phyloP scores from a whole-genome alignment of 192 early-diverging fungal genomes.

The Coemansia sp. region DNA sequence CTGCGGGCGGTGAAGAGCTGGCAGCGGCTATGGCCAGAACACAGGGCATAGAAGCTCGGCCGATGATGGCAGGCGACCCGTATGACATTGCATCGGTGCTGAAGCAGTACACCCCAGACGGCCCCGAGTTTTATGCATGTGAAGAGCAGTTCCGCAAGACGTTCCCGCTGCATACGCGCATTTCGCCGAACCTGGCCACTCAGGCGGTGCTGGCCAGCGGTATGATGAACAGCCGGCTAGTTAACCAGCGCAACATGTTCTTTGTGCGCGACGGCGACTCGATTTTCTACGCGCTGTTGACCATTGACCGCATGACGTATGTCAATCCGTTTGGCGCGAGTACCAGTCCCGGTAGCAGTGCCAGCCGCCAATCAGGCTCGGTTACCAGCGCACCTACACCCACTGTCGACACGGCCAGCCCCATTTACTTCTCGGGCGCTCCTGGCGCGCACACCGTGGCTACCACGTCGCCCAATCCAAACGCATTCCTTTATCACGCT shows the following conservation, averaged over 20 bases:
- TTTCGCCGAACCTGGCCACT: slow-evolving; percentile 15
- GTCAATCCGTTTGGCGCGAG: slow-evolving; percentile 25
- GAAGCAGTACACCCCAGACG: slow-evolving; percentile 32
- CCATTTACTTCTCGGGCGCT: slow-evolving; percentile 6
- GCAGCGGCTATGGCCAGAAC: neutral
- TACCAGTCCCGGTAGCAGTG: neutral
- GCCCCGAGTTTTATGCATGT: slow-evolving; percentile 33
- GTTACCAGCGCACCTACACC: slow-evolving; percentile 15
- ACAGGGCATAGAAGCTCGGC: neutral
- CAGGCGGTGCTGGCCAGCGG: slow-evolving; percentile 43
- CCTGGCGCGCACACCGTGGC: slow-evolving; percentile 39
- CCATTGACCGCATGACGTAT: slow-evolving; percentile 30
- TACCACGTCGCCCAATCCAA: slow-evolving; percentile 35
- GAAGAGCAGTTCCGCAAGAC: slow-evolving; percentile 34
- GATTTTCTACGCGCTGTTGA: slow-evolving; percentile 42
- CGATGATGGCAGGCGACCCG: neutral
- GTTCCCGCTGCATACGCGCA: slow-evolving; percentile 48
- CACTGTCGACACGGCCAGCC: slow-evolving; percentile 6
- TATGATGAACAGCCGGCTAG: slow-evolving; percentile 48
- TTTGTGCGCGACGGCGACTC: slow-evolving; percentile 46
- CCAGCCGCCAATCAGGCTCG: slow-evolving; percentile 6
- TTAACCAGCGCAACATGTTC: slow-evolving; percentile 48
- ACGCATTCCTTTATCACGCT: slow-evolving; percentile 1
- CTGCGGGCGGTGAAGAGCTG: neutral
- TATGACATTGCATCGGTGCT: slow-evolving; percentile 43